Evolutionary conservation across 768 basidiomycete species (phyloP).

Genomic region (Tephrocybe sp.): DNA sequence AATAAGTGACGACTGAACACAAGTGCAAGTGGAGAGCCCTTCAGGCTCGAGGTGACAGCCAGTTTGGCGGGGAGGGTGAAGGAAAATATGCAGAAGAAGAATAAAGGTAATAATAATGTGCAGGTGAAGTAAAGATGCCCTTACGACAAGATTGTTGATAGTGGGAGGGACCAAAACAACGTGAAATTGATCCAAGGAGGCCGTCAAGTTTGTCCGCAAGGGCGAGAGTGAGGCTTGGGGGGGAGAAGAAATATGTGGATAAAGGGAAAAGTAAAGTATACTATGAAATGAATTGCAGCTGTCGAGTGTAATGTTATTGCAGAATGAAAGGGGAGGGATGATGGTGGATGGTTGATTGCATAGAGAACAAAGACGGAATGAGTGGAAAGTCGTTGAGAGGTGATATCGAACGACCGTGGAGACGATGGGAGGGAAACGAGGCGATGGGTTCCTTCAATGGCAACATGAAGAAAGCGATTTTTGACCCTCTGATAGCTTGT

Average conservation of each 20-base stretch:
- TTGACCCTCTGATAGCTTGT: conserved; percentile 43
- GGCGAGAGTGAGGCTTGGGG: conserved; percentile 10
- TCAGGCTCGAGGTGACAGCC: conserved; percentile 24
- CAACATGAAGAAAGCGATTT: conserved; percentile 28
- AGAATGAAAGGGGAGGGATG: conserved; percentile 42
- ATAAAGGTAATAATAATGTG: conserved; percentile 45
- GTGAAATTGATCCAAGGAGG: conserved; percentile 26
- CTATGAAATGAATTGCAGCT: conserved; percentile 55
- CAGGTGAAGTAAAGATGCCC: conserved; percentile 28
- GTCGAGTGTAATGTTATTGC: conserved; percentile 46
- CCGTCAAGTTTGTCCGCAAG: conserved; percentile 38
- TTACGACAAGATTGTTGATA: conserved; percentile 15
- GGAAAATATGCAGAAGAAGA: conserved; percentile 19
- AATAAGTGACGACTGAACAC: conserved; percentile 15
- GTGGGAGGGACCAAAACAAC: conserved; percentile 29
- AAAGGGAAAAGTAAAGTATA: conserved; percentile 85
- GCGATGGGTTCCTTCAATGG: conserved; percentile 23
- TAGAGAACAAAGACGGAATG: conserved; percentile 48
- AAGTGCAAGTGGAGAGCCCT: conserved; percentile 19
- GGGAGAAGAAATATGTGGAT: conserved; percentile 56
- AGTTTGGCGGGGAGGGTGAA: conserved; percentile 20
- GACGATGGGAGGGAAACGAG: conserved; percentile 31
- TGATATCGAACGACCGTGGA: conserved; percentile 38
- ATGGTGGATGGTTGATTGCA: conserved; percentile 55
- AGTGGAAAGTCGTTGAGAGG: conserved; percentile 40